Evolutionary conservation across 106 monocot species (phyloP), one percentile per base, ranked within the genome.

Genomic region (Allium sativum): DNA sequence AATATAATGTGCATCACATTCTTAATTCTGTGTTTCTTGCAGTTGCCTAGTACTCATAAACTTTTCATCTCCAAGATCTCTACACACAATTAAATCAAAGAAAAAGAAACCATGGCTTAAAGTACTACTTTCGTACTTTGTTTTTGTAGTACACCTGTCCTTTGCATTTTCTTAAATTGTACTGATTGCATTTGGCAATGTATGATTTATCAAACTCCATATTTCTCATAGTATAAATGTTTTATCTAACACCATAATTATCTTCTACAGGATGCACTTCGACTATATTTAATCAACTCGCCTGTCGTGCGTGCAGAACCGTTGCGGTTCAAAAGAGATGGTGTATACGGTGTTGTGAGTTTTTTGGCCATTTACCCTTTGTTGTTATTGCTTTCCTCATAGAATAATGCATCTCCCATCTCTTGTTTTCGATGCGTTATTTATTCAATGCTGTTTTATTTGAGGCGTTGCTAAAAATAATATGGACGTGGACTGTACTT

Each of bases 261-360:
- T 53, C 1, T 46, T 40, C 3, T 64, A 21, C 87, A 96, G 95
- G 95, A 98, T 80, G 91, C 96, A 18, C 57, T 98, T 67, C 84
- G 96, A 47, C 58, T 98, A 8, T 98, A 98, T 65, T 76, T 98
- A 44, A 83, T 98, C 48, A 98, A 98, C 66, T 98, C 96, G 19
- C 96, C 96, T 44, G 96, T 98, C 57, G 96, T 98, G 10, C 91
- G 83, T 74, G 96, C 84, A 21, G 96, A 98, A 61, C 74, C 96
- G 43, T 68, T 98, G 74, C 62, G 82, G 62, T 98, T 98, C 67
- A 98, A 92, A 53, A 88, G 85, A 54, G 79, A 82, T 65, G 96
- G 96, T 52, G 92, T 92, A 48, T 84, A 76, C 68, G 66, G 82
- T 80, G 96, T 98, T 74, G 96, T 96, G 58, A 81, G 95, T 91